Base-by-base conservation (phyloP, 805 yeast genomes). In the Yamadazyma sp. region DNA sequence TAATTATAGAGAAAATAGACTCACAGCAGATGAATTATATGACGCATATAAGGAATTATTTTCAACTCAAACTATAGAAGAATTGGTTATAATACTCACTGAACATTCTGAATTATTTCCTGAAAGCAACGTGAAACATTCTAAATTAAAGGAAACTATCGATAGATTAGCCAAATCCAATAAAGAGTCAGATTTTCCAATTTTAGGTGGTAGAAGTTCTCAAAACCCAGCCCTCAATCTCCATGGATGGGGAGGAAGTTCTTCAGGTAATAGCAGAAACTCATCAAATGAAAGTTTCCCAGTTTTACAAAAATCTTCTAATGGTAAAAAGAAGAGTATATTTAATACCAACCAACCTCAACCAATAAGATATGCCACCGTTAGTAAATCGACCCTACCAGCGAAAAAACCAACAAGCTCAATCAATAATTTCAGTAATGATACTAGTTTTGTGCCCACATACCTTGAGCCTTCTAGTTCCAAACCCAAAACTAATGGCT, bases 61-160 rank as follows among this genome's bases (percentile, higher is more conserved):
- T 23, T 8, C 18, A 9, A 35, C 48, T 3, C 64, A 40, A 30
- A 49, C 63, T 1, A 42, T 47, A 6, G 72, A 73, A 5, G 88
- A 86, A 38, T 17, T 44, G 55, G 80, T 11, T 63, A 70, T 38
- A 54, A 83, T 86, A 30, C 42, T 86, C 5, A 70, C 69, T 36
- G 91, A 84, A 44, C 61, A 82, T 34, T 60, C 80, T 4, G 82
- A 80, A 43, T 54, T 80, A 2, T 75, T 71, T 45, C 70, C 80
- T 0, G 49, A 60, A 12, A 57, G 58, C 1, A 27, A 58, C 47
- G 46, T 45, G 42, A 39, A 44, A 5, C 43, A 29, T 24, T 14
- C 30, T n/a, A 27, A 24, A 5, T 36, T 43, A 23, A 36, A 23
- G 9, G 27, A 33, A 11, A 30, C 33, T 6, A 30, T 40, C 6